These are phyloP conservation scores for Citeromyces nyonsensis DNA, from an alignment of 805 yeast species.

Conservation along the genomic window DNA sequence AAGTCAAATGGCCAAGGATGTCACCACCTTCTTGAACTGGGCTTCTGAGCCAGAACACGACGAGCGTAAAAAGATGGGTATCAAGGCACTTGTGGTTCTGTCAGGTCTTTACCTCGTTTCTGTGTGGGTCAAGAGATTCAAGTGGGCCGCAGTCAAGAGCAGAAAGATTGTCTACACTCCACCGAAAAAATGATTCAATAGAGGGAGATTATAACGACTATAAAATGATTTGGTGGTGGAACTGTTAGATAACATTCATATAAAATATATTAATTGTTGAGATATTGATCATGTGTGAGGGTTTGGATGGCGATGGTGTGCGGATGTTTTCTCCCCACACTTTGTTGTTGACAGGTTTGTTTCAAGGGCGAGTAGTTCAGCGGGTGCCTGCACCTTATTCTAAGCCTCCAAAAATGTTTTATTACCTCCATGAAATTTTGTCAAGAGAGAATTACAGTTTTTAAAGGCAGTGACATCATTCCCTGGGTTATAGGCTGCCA, in stretches of 20 bases:
- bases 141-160: constrained; percentile 92
- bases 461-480: too few species aligned
- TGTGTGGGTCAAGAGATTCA: constrained; percentile 92
- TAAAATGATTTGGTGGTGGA: background rate
- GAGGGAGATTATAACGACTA: background rate
- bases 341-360: too few species aligned
- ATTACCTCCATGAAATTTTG: too few species aligned
- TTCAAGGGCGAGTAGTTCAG: too few species aligned
- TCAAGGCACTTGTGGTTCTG: constrained; percentile 74
- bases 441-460: too few species aligned
- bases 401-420: too few species aligned
- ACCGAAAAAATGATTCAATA: constrained; percentile 54
- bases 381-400: too few species aligned
- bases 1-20: constrained; percentile 99
- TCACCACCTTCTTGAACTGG: constrained; percentile 92
- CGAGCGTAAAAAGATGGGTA: constrained; percentile 92
- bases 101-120: constrained; percentile 71
- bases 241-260: background rate
- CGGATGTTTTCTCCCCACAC: too few species aligned
- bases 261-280: too few species aligned
- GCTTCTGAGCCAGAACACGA: constrained; percentile 97
- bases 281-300: background rate
- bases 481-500: too few species aligned
- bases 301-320: background rate
- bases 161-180: constrained; percentile 90